These are phyloP conservation scores for Sarocladium oryzae DNA, from an alignment of 2,329 filamentous ascomycete genomes.

Conservation along the genomic window DNA sequence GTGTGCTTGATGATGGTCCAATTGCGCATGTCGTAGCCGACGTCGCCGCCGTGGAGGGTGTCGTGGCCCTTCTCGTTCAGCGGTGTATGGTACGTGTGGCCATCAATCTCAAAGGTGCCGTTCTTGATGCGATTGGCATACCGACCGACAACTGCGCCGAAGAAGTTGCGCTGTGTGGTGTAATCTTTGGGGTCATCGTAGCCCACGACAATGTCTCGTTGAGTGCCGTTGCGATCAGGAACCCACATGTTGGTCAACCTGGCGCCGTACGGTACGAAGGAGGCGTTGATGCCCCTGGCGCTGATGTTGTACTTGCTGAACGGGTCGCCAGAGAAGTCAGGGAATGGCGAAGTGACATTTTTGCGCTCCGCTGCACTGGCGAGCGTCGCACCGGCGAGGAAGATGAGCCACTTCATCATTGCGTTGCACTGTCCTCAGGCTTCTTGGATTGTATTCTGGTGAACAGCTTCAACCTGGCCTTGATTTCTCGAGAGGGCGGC, in stretches of 20 bases:
- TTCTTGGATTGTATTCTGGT: no score
- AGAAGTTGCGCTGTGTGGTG: slow-evolving; percentile 5
- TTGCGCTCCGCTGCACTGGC: background rate
- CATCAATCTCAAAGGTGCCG: slow-evolving; percentile 7
- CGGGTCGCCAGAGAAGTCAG: background rate
- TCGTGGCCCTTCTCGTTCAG: slow-evolving; percentile 6
- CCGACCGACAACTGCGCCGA: slow-evolving; percentile 2
- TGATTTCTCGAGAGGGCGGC: no score
- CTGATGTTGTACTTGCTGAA: slow-evolving; percentile 9
- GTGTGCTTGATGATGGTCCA: slow-evolving; percentile 7
- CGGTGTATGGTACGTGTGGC: slow-evolving; percentile 2
- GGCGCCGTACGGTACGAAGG: slow-evolving; percentile 2
- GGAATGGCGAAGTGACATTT: background rate
- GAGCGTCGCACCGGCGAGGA: background rate
- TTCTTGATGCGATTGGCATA: slow-evolving; percentile 9
- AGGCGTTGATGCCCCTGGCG: slow-evolving; percentile 3
- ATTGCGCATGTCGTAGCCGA: slow-evolving; percentile 8
- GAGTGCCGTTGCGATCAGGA: slow-evolving; percentile 5
- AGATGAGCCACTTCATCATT: background rate
- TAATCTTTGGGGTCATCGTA: slow-evolving; percentile 2
- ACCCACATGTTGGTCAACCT: slow-evolving; percentile 5
- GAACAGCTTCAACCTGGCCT: no score
- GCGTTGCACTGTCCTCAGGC: no score
- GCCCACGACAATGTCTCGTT: slow-evolving; percentile 5
- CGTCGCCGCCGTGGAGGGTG: slow-evolving; percentile 3